Evolutionary conservation across 306 rosid genomes (phyloP), one percentile per base, ranked within the genome.

Genomic region (Citrullus colocynthis): DNA sequence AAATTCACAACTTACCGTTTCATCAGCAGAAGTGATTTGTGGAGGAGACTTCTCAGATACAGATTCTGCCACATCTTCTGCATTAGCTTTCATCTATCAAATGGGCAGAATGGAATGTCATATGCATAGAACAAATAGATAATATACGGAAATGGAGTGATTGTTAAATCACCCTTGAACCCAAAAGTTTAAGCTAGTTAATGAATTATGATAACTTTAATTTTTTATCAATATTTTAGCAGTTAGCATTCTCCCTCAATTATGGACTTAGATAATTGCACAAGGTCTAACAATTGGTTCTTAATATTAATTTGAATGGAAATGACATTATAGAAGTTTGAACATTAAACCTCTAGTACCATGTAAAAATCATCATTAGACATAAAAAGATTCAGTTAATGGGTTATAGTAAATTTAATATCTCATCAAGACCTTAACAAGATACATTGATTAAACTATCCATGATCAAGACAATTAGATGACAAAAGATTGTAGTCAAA

Each of bases 31-130:
- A 84, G 78, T 82, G 59, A 55, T 79, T 80, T 83, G 81, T 56
- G 87, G 78, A 80, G 74, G 81, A 79, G 89, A 81, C 74, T 74
- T 74, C 2, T 86, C 84, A 37, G 78, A 12, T 52, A 81, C 82
- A 51, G 84, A 79, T 16, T 76, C 58, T 66, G 56, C 56, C 72
- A 65, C 75, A 18, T 87, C 90, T 80, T 79, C 83, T 59, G 80
- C 81, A 87, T 80, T 81, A 78, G 78, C 62, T 86, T 84, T 89
- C 70, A 72, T 20, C 97, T 92, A 87, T 37, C 79, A 89, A 55
- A 62, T 77, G 24, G 48, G 36, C 34, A 82, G 37, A 79, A 64
- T 30, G 34, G 58, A 55, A 30, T 34, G 13, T 20, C 66, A 56
- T 37, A 30, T 52, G 78, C 18, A 54, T 14, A 72, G 28, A 49